phyloP scores from a whole-genome alignment of 1,284 basidiomycete species.

The Ustilago nuda region DNA sequence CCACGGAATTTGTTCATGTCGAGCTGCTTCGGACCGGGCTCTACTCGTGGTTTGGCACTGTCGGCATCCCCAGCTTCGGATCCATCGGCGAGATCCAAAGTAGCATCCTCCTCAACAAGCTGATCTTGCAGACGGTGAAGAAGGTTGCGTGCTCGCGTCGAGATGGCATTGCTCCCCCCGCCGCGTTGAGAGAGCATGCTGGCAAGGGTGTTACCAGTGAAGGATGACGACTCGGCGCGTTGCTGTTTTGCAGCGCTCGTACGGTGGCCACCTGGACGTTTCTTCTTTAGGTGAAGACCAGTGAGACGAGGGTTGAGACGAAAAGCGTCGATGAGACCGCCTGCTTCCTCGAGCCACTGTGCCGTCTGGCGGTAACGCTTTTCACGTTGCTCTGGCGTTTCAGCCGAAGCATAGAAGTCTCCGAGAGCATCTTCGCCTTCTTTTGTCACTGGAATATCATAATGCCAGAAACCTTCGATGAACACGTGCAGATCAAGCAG shows the following conservation, averaged over 20 bases:
- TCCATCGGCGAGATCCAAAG: constrained; percentile 63
- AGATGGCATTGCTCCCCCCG: constrained; percentile 69
- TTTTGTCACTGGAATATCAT: constrained; percentile 54
- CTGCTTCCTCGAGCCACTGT: constrained; percentile 83
- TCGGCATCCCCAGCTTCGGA: constrained; percentile 72
- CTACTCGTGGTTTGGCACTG: constrained; percentile 41
- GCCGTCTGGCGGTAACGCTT: constrained; percentile 68
- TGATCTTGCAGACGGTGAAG: constrained; percentile 80
- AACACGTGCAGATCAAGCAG: constrained; percentile 59
- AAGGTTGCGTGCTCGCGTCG: constrained; percentile 79
- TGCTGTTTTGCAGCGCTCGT: constrained; percentile 16
- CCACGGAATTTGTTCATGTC: constrained; percentile 76
- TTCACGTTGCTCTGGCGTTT: constrained; percentile 24
- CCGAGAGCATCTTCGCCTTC: constrained; percentile 28
- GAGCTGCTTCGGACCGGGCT: constrained; percentile 40
- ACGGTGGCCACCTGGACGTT: constrained; percentile 16
- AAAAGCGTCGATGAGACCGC: constrained; percentile 87
- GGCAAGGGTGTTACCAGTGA: constrained; percentile 8
- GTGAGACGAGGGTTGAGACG: constrained; percentile 75
- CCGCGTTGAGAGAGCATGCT: constrained; percentile 26
- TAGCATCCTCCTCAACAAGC: constrained; percentile 73
- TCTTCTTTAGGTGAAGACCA: constrained; percentile 25
- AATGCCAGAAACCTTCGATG: constrained; percentile 57
- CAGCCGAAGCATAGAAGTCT: constrained; percentile 17
- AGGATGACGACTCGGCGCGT: neutral